Conservation (phyloP, 352 stramenopile species). For the Globisporangium echinulatum region DNA sequence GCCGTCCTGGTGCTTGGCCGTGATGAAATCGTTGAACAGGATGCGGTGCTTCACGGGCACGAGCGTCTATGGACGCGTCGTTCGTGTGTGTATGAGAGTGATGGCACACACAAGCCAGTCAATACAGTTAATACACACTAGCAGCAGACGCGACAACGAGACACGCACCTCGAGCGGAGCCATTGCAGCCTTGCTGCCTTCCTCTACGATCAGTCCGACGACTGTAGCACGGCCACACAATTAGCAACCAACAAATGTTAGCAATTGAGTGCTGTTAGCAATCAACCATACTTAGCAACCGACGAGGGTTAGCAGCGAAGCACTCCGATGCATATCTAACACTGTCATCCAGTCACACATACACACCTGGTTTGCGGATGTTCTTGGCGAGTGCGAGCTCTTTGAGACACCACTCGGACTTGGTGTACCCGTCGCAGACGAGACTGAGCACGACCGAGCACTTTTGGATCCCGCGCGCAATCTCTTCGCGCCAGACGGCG, state of each 20-base stretch:
- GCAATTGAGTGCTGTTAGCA: too few species aligned
- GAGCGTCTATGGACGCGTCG: conserved; percentile 18
- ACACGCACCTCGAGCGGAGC: conserved; percentile 12
- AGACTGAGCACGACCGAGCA: conserved; percentile 69
- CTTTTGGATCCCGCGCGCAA: conserved; percentile 69
- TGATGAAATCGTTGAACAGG: conserved; percentile 53
- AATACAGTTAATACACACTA: background rate
- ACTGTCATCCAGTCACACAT: background rate
- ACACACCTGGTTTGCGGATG: conserved; percentile 51
- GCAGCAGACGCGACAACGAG: background rate
- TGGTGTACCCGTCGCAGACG: conserved; percentile 63
- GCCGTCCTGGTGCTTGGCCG: conserved; percentile 19
- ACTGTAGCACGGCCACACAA: conserved; percentile 18
- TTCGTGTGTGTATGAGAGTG: background rate
- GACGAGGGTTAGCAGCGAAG: too few species aligned
- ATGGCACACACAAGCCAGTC: background rate
- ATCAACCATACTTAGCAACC: too few species aligned
- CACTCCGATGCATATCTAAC: too few species aligned
- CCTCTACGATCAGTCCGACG: conserved; percentile 42
- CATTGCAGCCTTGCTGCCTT: conserved; percentile 34
- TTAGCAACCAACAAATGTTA: background rate
- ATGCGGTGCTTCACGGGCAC: conserved; percentile 40
- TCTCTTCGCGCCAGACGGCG: conserved; percentile 76
- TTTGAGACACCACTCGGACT: conserved; percentile 78
- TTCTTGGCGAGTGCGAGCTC: conserved; percentile 73